Evolutionary conservation across 176 grass and related monocot species (phyloP), one percentile per base, ranked within the genome.

Genomic region (Carex parvula): DNA sequence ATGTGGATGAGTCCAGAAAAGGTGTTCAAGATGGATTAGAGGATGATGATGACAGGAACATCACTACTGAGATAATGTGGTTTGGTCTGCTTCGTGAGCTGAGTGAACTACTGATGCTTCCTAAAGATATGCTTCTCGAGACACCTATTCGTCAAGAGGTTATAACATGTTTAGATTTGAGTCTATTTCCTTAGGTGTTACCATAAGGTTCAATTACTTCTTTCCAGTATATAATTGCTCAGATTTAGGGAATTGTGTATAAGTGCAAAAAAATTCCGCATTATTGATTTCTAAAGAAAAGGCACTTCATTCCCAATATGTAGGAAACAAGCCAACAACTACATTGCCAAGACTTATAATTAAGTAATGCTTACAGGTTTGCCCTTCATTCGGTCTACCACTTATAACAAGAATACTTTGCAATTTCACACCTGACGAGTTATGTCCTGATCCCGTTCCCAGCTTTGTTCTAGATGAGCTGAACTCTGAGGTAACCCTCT

Each of bases 91-190:
- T 99, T 52, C 94, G 93, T 82, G 90, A 99, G 86, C 82, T 99
- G 81, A 95, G 96, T 79, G 91, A 99, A 88, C 91, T 99, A 69
- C 80, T 99, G 67, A 99, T 99, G 96, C 91, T 95, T 75, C 96
- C 96, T 0, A 99, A 99, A 90, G 96, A 99, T 82, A 91, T 99
- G 96, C 91, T 99, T 89, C 59, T 92, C 17, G 93, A 99, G 35
- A 83, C 83, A 54, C 80, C 86, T 65, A 79, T 95, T 76, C 91
- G 96, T 44, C 88, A 94, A 88, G 96, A 99, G 96, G 96, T 99
- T 54, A 59, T 88, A 74, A 15, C 35, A 87, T 8, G 52, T 75
- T 7, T 53, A 53, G 44, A 80, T 5, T 21, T 68, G 84, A 62
- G 8, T 44, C 65, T 50, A 2, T 69, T 62, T 82, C 29, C 44